Conservation (phyloP, 352 stramenopile species). For the Pythium insidiosum region DNA sequence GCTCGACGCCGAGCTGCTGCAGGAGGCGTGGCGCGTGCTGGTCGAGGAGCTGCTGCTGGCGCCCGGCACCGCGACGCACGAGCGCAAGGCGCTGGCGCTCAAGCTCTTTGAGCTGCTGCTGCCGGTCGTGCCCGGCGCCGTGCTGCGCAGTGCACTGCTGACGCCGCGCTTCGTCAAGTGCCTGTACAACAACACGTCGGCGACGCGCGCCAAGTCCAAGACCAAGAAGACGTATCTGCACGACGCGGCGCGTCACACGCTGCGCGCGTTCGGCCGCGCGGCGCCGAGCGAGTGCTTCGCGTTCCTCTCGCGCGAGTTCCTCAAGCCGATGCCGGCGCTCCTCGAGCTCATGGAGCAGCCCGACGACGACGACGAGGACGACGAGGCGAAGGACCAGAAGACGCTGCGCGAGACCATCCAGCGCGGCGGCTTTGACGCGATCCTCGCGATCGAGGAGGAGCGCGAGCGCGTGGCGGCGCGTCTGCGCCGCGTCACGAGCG, state of each 20-base stretch:
- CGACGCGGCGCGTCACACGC: slow-evolving; percentile 56
- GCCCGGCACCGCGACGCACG: slow-evolving; percentile 45
- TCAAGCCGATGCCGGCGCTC: slow-evolving; percentile 44
- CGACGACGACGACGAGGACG: slow-evolving; percentile 28
- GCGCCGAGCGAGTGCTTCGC: slow-evolving; percentile 55
- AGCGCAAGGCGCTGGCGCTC: slow-evolving; percentile 65
- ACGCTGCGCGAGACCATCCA: slow-evolving; percentile 22
- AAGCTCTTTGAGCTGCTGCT: slow-evolving; percentile 81
- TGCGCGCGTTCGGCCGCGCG: slow-evolving; percentile 46
- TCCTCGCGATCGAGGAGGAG: slow-evolving; percentile 72
- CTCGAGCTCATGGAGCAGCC: slow-evolving; percentile 31
- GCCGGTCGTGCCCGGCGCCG: slow-evolving; percentile 29
- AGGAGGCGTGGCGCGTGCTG: slow-evolving; percentile 73
- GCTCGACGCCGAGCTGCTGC: slow-evolving; percentile 57
- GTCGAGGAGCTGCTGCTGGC: slow-evolving; percentile 71
- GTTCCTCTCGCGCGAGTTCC: slow-evolving; percentile 68
- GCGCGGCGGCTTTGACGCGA: slow-evolving; percentile 48
- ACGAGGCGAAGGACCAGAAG: slow-evolving; percentile 34
- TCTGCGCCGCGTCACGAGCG: slow-evolving; percentile 45
- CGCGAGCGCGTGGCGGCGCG: slow-evolving; percentile 55
- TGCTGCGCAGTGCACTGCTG: slow-evolving; percentile 55
- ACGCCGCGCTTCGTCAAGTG: slow-evolving; percentile 77
- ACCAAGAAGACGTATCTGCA: slow-evolving; percentile 80
- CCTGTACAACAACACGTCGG: slow-evolving; percentile 76
- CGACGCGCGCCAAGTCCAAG: slow-evolving; percentile 15